Evolutionary conservation across 306 rosid species (phyloP).

Genomic region (Erythrophleum fordii): DNA sequence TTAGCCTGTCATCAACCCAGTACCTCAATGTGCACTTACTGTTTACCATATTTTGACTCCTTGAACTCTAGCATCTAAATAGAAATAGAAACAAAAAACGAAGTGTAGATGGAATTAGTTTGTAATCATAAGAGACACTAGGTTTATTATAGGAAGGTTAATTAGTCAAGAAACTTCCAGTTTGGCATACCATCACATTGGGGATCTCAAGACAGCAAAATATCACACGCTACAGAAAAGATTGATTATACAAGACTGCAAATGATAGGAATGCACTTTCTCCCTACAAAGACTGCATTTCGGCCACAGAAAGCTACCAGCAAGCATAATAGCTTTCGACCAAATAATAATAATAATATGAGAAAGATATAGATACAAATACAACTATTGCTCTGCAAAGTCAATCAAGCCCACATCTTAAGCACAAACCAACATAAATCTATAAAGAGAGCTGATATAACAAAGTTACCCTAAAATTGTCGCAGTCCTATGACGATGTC

Average conservation of each 20-base stretch:
- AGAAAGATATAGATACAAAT: neutral
- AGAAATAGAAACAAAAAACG: neutral
- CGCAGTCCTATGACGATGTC: neutral
- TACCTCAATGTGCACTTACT: neutral
- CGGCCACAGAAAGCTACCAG: constrained; percentile 46
- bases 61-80: neutral
- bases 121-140: constrained; percentile 8
- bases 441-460: neutral
- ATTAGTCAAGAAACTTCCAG: constrained; percentile 8
- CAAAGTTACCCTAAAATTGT: constrained; percentile 14
- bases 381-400: neutral
- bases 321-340: constrained; percentile 56
- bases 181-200: constrained; percentile 3
- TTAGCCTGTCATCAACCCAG: neutral
- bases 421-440: constrained; percentile 10
- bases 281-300: constrained; percentile 56
- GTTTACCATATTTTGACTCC: neutral
- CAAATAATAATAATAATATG: neutral
- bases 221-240: too few species aligned
- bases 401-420: neutral
- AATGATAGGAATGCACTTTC: constrained; percentile 39
- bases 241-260: neutral
- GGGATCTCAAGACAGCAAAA: constrained; percentile 11
- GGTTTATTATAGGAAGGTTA: neutral
- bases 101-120: neutral